A percentile compares a stretch with the other conserved stretches of the same genome.
Evolutionary conservation across 208 protist genomes (phyloP).

Genomic region (Novymonas esmeraldas): DNA sequence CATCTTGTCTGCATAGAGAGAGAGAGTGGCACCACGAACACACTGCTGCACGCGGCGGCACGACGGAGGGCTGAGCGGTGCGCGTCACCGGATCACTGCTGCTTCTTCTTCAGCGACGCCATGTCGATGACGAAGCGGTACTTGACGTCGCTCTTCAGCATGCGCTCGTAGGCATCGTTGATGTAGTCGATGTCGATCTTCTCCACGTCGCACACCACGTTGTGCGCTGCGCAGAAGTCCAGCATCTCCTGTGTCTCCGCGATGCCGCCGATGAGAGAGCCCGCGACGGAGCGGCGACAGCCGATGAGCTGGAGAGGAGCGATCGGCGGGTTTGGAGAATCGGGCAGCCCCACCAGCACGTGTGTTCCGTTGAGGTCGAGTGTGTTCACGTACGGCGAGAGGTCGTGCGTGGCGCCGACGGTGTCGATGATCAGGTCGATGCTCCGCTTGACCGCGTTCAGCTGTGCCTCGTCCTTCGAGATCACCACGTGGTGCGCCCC

Average conservation of each 20-base stretch:
- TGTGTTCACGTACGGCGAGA: slow-evolving; percentile 50
- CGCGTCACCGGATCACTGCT: not conserved
- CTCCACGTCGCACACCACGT: slow-evolving; percentile 65
- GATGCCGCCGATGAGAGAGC: slow-evolving; percentile 62
- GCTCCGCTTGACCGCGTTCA: slow-evolving; percentile 40
- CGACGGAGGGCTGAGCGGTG: too few species aligned
- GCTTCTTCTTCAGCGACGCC: slow-evolving; percentile 41
- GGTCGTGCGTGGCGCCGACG: slow-evolving; percentile 50
- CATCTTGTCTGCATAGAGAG: too few species aligned
- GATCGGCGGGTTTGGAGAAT: slow-evolving; percentile 43
- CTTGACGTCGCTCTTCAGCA: slow-evolving; percentile 65
- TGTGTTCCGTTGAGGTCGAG: slow-evolving; percentile 54
- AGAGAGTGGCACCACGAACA: not conserved
- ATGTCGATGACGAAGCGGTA: slow-evolving; percentile 86
- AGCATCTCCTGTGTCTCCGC: slow-evolving; percentile 85
- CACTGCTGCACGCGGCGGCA: too few species aligned
- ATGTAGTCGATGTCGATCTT: slow-evolving; percentile 66
- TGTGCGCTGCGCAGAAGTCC: slow-evolving; percentile 77
- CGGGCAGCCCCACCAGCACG: slow-evolving; percentile 56
- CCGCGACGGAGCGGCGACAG: slow-evolving; percentile 8
- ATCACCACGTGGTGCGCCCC: slow-evolving; percentile 74
- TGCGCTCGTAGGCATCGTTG: slow-evolving; percentile 75
- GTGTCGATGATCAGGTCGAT: slow-evolving; percentile 77
- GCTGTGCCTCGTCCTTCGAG: slow-evolving; percentile 53
- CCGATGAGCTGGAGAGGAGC: slow-evolving; percentile 16